These are phyloP conservation scores for Psilocybe azurescens DNA, from an alignment of 768 basidiomycete genomes.

Conservation along the genomic window DNA sequence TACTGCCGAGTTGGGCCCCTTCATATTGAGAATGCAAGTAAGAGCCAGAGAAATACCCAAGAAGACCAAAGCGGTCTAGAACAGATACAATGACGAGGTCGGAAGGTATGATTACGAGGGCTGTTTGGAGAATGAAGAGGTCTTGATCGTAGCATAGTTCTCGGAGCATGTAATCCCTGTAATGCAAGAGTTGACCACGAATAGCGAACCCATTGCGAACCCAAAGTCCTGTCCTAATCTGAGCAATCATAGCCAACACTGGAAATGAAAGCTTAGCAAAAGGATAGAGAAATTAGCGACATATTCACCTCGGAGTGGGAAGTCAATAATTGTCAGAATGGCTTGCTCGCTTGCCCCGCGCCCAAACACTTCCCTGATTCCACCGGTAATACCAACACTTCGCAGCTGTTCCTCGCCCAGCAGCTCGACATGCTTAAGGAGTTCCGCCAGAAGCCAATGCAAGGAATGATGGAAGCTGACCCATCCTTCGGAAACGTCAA, in stretches of 20 bases:
- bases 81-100: conserved; percentile 82
- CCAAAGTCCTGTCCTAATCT: conserved; percentile 95
- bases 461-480: conserved; percentile 94
- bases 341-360: conserved; percentile 68
- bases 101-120: conserved; percentile 80
- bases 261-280: conserved; percentile 9
- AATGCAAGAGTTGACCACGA: conserved; percentile 93
- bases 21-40: conserved; percentile 65
- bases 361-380: conserved; percentile 64
- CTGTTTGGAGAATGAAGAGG: conserved; percentile 86
- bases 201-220: conserved; percentile 97
- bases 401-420: conserved; percentile 60
- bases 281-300: not conserved
- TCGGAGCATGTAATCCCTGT: conserved; percentile 94
- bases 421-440: conserved; percentile 82
- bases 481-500: conserved; percentile 81
- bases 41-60: conserved; percentile 80
- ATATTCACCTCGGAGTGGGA: conserved; percentile 81
- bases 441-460: conserved; percentile 89
- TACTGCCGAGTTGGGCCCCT: conserved; percentile 70
- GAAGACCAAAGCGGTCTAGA: conserved; percentile 87
- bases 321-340: conserved; percentile 82
- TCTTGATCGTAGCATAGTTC: conserved; percentile 97
- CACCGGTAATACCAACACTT: conserved; percentile 57
- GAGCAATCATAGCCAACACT: conserved; percentile 93